Evolutionary conservation across 176 grass and related monocot species (phyloP), one percentile per base, ranked within the genome.

Genomic region (Bolboschoenus planiculmis): DNA sequence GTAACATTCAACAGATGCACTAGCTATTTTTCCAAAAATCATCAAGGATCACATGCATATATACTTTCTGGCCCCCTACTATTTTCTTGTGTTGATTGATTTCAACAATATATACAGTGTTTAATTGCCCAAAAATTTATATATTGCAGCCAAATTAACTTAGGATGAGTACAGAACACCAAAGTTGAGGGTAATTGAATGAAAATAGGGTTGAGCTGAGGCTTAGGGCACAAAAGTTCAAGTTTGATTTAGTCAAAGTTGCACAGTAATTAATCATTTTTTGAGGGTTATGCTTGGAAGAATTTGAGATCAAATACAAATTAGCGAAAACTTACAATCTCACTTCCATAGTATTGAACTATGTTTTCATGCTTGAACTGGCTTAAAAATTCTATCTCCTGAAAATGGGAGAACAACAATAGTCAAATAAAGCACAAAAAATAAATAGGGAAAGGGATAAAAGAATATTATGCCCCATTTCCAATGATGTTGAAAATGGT

Each of bases 291-390:
- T 40, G 47, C 26, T 27, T 16, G 13, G 51, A 24, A 27, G 21
- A 30, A 31, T 18, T 31, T 10, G 36, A 42, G 36, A 70, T 16
- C 7, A 61, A 70, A 14, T 70, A 42, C 18, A 42, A 70, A 70
- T 11, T 50, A 59, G 54, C 11, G 56, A 85, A 54, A 88, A 75
- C 95, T 98, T 90, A 98, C 95, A 66, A 60, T 93, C 81, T 99
- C 92, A 83, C 90, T 93, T 81, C 96, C 96, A 16, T 95, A 95
- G 78, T 99, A 99, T 80, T 99, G 96, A 77, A 99, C 96, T 59
- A 99, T 95, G 83, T 99, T 99, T 81, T 89, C 90, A 64, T 99
- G 96, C 92, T 99, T 95, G 86, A 95, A 99, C 83, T 99, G 92
- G 64, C 96, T 95, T 80, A 99, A 92, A 84, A 99, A 95, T 72